Base-by-base conservation (phyloP, 2,329 filamentous ascomycete genomes). In the Fusarium sp. region DNA sequence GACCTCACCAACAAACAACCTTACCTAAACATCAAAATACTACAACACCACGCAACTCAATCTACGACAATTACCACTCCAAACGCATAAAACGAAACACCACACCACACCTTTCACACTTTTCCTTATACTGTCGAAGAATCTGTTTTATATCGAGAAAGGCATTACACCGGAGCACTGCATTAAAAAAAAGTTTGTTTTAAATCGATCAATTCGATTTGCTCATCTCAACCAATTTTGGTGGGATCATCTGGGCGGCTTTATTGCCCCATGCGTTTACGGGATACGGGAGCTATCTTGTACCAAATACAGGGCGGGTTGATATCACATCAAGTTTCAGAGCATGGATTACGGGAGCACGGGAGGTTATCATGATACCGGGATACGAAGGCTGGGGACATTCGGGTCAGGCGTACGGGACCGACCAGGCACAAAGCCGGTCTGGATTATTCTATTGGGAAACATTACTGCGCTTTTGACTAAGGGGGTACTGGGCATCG, bases 91-190 rank as follows among this genome's bases (percentile, higher is more conserved):
- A 61, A 53, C 58, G 60, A 51, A 49, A 61, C 42, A 50, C 43
- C 31, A 61, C 38, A 49, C 60, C 67, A 66, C 24, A 61, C 15
- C 62, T 61, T 61, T 65, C 48, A 40, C 24, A 19, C 19, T 19
- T 58, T 63, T 62, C 38, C 38, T 65, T 53, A 40, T 61, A 34
- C 64, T 58, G 43, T 73, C 73, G 39, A 68, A 61, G 59, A 69
- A 65, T 68, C 22, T 73, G 67, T 75, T 80, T 80, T 74, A 78
- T 81, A 81, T 55, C 74, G 80, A 78, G 70, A 78, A 74, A 74
- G 78, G 79, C 80, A 80, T 80, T 72, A 74, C 67, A 79, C 70
- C 71, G 79, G 80, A 81, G 79, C 77, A 80, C 75, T 79, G 79
- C 79, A 80, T 81, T 78, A 78, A 78, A 78, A 78, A 79, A 76